A percentile compares a stretch with the other conserved stretches of the same genome.
Evolutionary conservation across 208 protist genomes (phyloP).

Genomic region (Acanthamoeba rhysodes): DNA sequence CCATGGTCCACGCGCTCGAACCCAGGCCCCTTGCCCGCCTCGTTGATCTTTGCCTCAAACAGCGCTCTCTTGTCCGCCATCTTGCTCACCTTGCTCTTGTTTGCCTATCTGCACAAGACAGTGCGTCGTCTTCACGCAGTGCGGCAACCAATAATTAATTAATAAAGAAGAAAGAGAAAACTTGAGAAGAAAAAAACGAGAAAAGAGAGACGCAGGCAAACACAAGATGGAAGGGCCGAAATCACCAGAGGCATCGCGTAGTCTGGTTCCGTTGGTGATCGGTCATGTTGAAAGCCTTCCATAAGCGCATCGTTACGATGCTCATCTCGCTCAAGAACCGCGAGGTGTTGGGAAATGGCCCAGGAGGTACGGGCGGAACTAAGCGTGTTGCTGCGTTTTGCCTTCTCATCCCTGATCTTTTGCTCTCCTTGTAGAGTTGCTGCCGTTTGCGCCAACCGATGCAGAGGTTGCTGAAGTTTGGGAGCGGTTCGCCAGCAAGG

Average conservation of each 20-base stretch:
- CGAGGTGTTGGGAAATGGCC: not conserved
- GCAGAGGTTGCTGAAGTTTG: not conserved
- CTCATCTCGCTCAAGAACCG: not conserved
- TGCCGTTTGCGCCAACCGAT: slow-evolving; percentile 1
- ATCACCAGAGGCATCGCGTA: too few species aligned
- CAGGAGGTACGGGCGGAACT: not conserved
- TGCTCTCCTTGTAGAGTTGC: not conserved
- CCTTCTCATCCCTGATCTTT: not conserved
- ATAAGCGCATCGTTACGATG: slow-evolving; percentile 12
- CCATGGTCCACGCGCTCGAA: slow-evolving; percentile 51
- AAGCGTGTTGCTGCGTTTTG: not conserved
- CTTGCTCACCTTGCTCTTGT: not conserved
- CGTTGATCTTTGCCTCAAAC: slow-evolving; percentile 29
- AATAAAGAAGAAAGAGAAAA: not conserved
- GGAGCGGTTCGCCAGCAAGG: slow-evolving; percentile 32
- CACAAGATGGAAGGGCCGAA: too few species aligned
- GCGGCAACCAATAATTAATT: not conserved
- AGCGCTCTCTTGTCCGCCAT: slow-evolving; percentile 16
- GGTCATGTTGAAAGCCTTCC: slow-evolving; percentile 5
- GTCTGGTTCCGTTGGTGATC: too few species aligned
- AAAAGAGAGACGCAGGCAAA: too few species aligned
- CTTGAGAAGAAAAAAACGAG: too few species aligned
- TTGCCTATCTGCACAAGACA: not conserved
- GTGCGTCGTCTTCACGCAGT: not conserved
- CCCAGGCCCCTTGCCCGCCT: slow-evolving; percentile 35